Conservation (phyloP, 129 eudicot species). For the Chrysanthemum seticuspe region DNA sequence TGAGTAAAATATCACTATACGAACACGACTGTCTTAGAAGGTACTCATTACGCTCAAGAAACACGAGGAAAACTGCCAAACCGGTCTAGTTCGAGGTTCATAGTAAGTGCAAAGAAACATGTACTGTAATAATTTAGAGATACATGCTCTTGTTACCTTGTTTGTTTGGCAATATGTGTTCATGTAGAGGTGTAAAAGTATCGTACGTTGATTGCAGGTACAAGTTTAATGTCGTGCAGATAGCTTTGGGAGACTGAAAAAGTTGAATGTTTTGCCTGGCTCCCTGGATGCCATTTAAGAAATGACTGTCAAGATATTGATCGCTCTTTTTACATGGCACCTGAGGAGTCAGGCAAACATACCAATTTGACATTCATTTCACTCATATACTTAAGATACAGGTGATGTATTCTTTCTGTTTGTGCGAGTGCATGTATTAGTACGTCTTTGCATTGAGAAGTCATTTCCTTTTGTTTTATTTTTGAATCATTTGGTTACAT, state of each 20-base stretch:
- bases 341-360: conserved; percentile 47
- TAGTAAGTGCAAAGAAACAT: neutral
- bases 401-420: conserved; percentile 1
- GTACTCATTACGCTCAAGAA: neutral
- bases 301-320: conserved; percentile 20
- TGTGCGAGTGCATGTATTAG: no score
- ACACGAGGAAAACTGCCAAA: no score
- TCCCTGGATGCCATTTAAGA: conserved; percentile 50
- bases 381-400: neutral
- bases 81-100: neutral
- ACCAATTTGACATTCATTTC: neutral
- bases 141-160: neutral
- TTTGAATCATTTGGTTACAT: neutral
- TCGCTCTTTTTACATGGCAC: conserved; percentile 36
- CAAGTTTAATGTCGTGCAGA: neutral
- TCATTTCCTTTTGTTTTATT: neutral
- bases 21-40: neutral
- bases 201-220: conserved; percentile 18
- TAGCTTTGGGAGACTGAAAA: neutral
- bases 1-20: neutral
- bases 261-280: conserved; percentile 40
- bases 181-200: neutral
- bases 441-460: neutral
- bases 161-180: neutral
- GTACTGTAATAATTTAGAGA: neutral